A percentile compares a stretch with the other conserved stretches of the same genome.
phyloP scores from a whole-genome alignment of 2,329 filamentous ascomycete species.

The Capronia epimyces region DNA sequence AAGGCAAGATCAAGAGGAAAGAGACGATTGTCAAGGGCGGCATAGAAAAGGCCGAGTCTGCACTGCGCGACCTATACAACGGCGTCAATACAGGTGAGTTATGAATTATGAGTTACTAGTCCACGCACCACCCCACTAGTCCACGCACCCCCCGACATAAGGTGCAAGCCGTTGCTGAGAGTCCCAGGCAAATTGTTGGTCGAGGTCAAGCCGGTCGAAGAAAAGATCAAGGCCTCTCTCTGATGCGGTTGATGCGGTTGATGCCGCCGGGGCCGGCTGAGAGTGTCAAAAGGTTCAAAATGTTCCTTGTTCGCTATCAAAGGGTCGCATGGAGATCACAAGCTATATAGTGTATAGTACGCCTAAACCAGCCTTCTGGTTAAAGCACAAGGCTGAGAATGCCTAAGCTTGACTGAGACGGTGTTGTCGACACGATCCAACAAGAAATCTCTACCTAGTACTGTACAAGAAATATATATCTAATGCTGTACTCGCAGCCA shows the following conservation, averaged over 20 bases:
- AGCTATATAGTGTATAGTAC: too few relatives aligned
- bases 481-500: too few relatives aligned
- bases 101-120: background rate
- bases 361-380: too few relatives aligned
- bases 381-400: too few relatives aligned
- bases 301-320: too few relatives aligned
- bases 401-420: too few relatives aligned
- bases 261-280: too few relatives aligned
- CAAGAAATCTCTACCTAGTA: too few relatives aligned
- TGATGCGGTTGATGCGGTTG: slow-evolving; percentile 1
- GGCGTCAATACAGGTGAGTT: slow-evolving; percentile 64
- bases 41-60: slow-evolving; percentile 57
- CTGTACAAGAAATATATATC: too few relatives aligned
- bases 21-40: slow-evolving; percentile 67
- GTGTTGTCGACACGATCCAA: too few relatives aligned
- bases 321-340: too few relatives aligned
- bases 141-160: background rate
- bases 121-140: background rate
- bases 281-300: too few relatives aligned
- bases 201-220: slow-evolving; percentile 44
- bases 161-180: background rate
- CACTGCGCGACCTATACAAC: slow-evolving; percentile 59
- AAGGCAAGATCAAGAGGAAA: slow-evolving; percentile 66
- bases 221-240: slow-evolving; percentile 20
- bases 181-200: slow-evolving; percentile 34